Evolutionary conservation across 176 grass and related monocot genomes (phyloP).

Genomic region (Areca catechu): DNA sequence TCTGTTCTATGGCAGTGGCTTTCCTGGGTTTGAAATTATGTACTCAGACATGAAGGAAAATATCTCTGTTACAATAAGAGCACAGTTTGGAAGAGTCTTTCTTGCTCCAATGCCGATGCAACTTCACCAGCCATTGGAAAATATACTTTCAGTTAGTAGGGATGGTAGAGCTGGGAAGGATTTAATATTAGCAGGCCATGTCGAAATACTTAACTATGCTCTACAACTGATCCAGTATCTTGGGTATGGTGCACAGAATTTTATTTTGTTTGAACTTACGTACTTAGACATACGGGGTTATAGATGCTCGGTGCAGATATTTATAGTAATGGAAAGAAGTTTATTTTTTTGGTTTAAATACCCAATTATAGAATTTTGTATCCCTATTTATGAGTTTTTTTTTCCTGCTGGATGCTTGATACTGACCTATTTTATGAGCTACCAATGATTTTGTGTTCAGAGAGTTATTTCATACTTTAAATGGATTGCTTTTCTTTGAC

Average conservation of each 20-base stretch:
- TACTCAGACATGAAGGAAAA: slow-evolving; percentile 61
- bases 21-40: slow-evolving; percentile 42
- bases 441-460: no score
- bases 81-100: slow-evolving; percentile 45
- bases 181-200: slow-evolving; percentile 39
- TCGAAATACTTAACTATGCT: slow-evolving; percentile 46
- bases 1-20: slow-evolving; percentile 37
- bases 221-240: slow-evolving; percentile 55
- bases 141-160: slow-evolving; percentile 31
- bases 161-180: slow-evolving; percentile 29
- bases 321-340: no score
- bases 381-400: no score
- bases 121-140: slow-evolving; percentile 28
- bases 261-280: background rate
- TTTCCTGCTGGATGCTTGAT: no score
- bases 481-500: no score
- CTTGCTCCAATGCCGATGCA: slow-evolving; percentile 61
- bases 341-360: no score
- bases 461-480: no score
- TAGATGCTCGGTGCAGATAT: no score
- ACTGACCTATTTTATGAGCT: no score
- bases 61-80: slow-evolving; percentile 61
- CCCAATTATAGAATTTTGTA: no score
- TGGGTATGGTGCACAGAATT: slow-evolving; percentile 39
- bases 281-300: no score